These are phyloP conservation scores for Fusarium lyarnte DNA, from an alignment of 2,329 filamentous ascomycete species.

Conservation along the genomic window DNA sequence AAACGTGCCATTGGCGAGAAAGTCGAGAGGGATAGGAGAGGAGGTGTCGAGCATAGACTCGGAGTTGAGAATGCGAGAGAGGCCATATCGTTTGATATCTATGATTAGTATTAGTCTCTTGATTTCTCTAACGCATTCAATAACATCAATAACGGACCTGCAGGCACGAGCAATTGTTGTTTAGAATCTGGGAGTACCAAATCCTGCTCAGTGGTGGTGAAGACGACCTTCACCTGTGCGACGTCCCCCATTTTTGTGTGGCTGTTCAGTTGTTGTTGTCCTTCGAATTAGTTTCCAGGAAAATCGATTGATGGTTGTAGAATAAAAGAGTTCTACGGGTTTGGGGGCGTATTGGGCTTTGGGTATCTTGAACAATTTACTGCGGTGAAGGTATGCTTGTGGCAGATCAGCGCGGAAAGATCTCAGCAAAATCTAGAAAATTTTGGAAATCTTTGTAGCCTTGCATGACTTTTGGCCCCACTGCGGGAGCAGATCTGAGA, in stretches of 20 bases:
- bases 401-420: slow-evolving; percentile 23
- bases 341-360: slow-evolving; percentile 17
- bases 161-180: slow-evolving; percentile 69
- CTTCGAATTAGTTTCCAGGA: not conserved
- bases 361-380: slow-evolving; percentile 27
- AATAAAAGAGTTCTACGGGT: not conserved
- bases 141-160: slow-evolving; percentile 52
- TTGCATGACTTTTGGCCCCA: slow-evolving; percentile 33
- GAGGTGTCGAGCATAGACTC: slow-evolving; percentile 74
- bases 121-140: not conserved
- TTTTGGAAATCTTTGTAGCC: slow-evolving; percentile 42
- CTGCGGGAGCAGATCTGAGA: slow-evolving; percentile 26
- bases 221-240: slow-evolving; percentile 72
- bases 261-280: not conserved
- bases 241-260: slow-evolving; percentile 50
- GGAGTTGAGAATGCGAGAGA: slow-evolving; percentile 76
- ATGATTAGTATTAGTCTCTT: not conserved
- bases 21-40: slow-evolving; percentile 84
- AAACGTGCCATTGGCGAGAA: slow-evolving; percentile 93
- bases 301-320: not conserved
- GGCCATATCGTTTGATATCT: slow-evolving; percentile 76
- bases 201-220: slow-evolving; percentile 70
- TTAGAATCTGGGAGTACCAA: slow-evolving; percentile 71
- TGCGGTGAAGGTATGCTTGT: slow-evolving; percentile 2
- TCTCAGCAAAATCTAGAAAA: slow-evolving; percentile 37